Evolutionary conservation across 306 rosid species (phyloP).

Genomic region (cucumber (Cucumis sativus)): Cucumber_9930_V3 NC_026656.2:12651001-12651500

Average conservation of each 20-base stretch:
- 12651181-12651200: too few species aligned
- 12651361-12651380: background rate
- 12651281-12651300: background rate
- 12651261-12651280: too few species aligned
- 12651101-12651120: too few species aligned
- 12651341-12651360: background rate
- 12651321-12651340: background rate
- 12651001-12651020: too few species aligned
- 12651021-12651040: too few species aligned
- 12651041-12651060: too few species aligned
- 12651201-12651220: background rate
- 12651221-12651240: background rate
- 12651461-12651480: conserved; percentile 90
- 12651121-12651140: too few species aligned
- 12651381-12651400: conserved; percentile 30
- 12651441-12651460: conserved; percentile 94
- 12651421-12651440: conserved; percentile 48
- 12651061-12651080: too few species aligned
- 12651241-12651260: too few species aligned
- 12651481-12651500: conserved; percentile 94
- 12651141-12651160: too few species aligned
- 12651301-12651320: background rate
- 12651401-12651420: background rate
- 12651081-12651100: too few species aligned
- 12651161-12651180: too few species aligned